Evolutionary conservation across 2,329 filamentous ascomycete species (phyloP), one percentile per base, ranked within the genome.

Genomic region (Colletotrichum acutatum): DNA sequence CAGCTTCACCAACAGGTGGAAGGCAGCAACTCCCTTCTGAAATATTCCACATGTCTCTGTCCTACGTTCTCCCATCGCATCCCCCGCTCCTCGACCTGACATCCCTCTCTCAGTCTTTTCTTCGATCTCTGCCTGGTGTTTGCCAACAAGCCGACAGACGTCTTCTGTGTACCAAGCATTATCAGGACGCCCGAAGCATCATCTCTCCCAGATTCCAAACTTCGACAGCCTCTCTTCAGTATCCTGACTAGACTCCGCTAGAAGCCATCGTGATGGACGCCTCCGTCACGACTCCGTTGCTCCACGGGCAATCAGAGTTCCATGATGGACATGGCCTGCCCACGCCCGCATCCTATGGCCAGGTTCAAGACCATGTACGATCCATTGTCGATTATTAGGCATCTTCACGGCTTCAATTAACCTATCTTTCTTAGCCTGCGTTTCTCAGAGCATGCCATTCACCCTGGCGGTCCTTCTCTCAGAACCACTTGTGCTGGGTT

Each of bases 381-480:
- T 24, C 8, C n/a, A 22, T 4, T 26, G 9, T n/a, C 22, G 46
- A 22, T 2, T 66, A 8, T 8, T 3, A 16, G 7, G 12, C 53
- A 28, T 46, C 26, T 14, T 24, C 32, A 7, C 49, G 16, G 14
- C 12, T 19, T 58, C 26, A 58, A 22, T 74, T 79, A 67, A 78
- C 67, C 56, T 11, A 5, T n/a, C 8, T 11, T 30, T 0, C 19
- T 53, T 58, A 89, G 87, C 85, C 87, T 32, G 85, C 87, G 16
- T 88, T 87, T 69, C 82, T 88, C 16, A 85, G 86, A 76, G 86
- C 83, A 59, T 86, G 84, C 53, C 87, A 89, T 74, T 89, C 88
- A 1, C 84, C 87, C 24, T 89, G 87, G 86, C 76, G 80, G 7
- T 82, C 77, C 65, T 83, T 89, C 60, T 83, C 82, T 30, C 87